These are phyloP conservation scores for Huntiella savannae DNA, from an alignment of 2,329 filamentous ascomycete species.

Conservation along the genomic window DNA sequence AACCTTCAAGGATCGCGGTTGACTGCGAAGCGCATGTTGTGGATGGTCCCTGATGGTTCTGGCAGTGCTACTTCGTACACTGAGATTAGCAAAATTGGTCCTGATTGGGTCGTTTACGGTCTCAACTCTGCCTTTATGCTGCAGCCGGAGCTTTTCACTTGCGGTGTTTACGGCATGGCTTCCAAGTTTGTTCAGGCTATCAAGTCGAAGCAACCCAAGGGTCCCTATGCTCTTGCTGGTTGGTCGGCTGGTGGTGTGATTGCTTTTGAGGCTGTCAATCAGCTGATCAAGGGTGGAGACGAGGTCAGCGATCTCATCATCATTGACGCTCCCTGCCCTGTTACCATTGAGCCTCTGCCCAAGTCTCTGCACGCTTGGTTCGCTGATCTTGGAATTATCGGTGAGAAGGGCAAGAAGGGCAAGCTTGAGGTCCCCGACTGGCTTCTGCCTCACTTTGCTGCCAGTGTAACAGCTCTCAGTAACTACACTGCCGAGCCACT, in stretches of 20 bases:
- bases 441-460: conserved; percentile 55
- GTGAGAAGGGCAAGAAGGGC: conserved; percentile 32
- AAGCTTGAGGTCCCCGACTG: conserved; percentile 39
- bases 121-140: conserved; percentile 46
- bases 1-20: conserved; percentile 32
- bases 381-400: conserved; percentile 50
- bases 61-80: conserved; percentile 48
- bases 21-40: conserved; percentile 28
- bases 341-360: conserved; percentile 50
- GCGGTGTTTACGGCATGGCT: conserved; percentile 36
- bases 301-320: conserved; percentile 40
- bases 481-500: conserved; percentile 49
- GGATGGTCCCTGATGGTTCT: conserved; percentile 35
- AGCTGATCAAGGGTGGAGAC: conserved; percentile 38
- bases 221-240: conserved; percentile 49
- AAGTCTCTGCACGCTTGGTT: conserved; percentile 48
- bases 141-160: conserved; percentile 34
- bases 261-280: conserved; percentile 45
- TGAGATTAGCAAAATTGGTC: conserved; percentile 19
- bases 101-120: conserved; percentile 32
- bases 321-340: conserved; percentile 47
- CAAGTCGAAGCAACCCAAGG: conserved; percentile 47
- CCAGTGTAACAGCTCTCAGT: conserved; percentile 47
- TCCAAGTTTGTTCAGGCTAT: conserved; percentile 40
- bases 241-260: conserved; percentile 65